Conservation (phyloP, 1,284 basidiomycete species). For the Irpex sp. region DNA sequence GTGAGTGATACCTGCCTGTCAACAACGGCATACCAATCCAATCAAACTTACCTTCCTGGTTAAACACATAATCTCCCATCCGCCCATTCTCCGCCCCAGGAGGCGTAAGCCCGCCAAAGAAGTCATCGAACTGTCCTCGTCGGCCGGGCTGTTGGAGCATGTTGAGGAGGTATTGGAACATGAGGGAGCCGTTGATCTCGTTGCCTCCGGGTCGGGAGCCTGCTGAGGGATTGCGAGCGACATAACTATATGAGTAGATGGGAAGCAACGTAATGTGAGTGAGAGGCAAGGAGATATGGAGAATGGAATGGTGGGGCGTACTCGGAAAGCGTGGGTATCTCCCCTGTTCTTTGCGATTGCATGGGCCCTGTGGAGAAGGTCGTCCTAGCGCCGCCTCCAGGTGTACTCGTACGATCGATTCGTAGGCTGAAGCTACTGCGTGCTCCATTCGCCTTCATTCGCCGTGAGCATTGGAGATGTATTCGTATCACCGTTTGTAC, state of each 20-base stretch:
- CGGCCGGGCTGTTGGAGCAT: conserved; percentile 40
- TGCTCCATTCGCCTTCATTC: conserved; percentile 4
- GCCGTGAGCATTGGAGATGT: not conserved
- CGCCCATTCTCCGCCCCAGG: conserved; percentile 43
- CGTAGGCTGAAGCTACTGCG: conserved; percentile 34
- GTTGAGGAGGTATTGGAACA: conserved; percentile 70
- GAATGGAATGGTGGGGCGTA: conserved; percentile 13
- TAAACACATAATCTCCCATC: conserved; percentile 82
- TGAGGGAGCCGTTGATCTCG: conserved; percentile 53
- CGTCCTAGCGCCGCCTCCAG: conserved; percentile 34
- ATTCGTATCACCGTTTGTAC: not conserved
- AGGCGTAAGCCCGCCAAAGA: conserved; percentile 34
- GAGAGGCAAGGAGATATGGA: too few species aligned
- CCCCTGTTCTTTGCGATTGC: conserved; percentile 20
- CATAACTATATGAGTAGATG: too few species aligned
- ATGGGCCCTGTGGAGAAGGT: conserved; percentile 41
- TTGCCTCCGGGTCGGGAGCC: conserved; percentile 19
- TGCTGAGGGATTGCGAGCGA: conserved; percentile 15
- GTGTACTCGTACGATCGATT: conserved; percentile 32
- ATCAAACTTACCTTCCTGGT: conserved; percentile 63
- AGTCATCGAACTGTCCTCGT: conserved; percentile 25
- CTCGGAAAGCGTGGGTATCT: conserved; percentile 28
- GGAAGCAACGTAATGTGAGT: too few species aligned
- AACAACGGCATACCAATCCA: not conserved
- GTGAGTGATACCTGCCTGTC: too few species aligned